Evolutionary conservation across 768 basidiomycete genomes (phyloP), one percentile per base, ranked within the genome.

Genomic region (Gautieria morchelliformis): DNA sequence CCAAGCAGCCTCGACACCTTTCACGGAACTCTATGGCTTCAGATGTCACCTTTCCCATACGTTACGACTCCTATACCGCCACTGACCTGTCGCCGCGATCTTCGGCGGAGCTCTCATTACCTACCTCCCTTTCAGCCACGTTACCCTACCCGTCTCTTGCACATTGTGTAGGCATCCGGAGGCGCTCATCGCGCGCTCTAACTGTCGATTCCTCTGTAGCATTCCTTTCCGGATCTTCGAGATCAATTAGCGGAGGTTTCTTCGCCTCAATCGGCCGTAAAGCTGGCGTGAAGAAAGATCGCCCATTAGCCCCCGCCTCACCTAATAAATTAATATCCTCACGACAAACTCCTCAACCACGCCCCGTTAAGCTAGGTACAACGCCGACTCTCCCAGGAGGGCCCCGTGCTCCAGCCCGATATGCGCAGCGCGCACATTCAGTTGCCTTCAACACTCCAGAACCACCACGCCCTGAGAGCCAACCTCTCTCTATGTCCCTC

Each of bases 91-190:
- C 82, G 4, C 64, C 70, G 37, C 74, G 71, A 52, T 71, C 56
- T 55, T 71, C 63, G 19, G 72, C 69, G 49, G 82, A 85, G 63
- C 66, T 78, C 55, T 72, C 75, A 14, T 75, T 77, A 1, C 75
- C 84, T n/a, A 78, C 74, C 54, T 70, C 76, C 8, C 80, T 82
- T 0, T 80, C 84, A 0, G 66, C 77, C 4, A 58, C 65, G 5
- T 77, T 92, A 40, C 89, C 89, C 3, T 92, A 92, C 64, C 89
- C 89, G 3, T 80, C 83, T 4, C 72, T 90, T 40, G 85, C 79
- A n/a, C 63, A 66, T 40, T 59, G 66, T 45, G 64, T 66, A 33
- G 70, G 69, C 63, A 65, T 41, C 65, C 66, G 62, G 59, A 59
- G 60, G 52, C 72, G 69, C 32, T 52, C 62, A 64, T 37, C 71